Base-by-base conservation (phyloP, 2,329 filamentous ascomycete species). In the Hymenoscyphus fructigenus region DNA sequence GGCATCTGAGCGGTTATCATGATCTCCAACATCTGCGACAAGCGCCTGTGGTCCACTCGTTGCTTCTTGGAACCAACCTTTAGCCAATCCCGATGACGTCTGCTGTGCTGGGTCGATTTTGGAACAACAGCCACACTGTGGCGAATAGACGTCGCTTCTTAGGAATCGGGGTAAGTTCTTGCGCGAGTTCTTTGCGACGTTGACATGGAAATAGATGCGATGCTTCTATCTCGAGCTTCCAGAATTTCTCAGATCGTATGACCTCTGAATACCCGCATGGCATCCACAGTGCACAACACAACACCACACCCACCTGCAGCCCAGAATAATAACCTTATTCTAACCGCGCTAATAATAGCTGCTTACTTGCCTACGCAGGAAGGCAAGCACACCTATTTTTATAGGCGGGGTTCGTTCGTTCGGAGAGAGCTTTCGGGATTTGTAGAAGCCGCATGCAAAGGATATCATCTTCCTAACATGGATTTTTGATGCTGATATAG, bases 1-100 rank as follows among this genome's bases (percentile, higher is more conserved):
- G 23, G 47, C 47, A 53, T 26, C 47, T 53, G 47, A 23, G 47
- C 47, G 47, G 47, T 53, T 53, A 53, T 53, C 47, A 20, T 50
- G 47, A 50, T 50, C 47, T 23, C 47, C 47, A 50, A 50, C 47
- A 53, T 26, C 47, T 53, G 47, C 47, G 47, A 53, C 47, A 53
- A 26, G 47, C 20, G 23, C 20, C 47, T 53, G 20, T 14, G 20
- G 23, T 53, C 47, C 47, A 53, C 20, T 53, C 20, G 20, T 53
- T 26, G 9, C 10, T 23, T 23, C 47, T 53, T 53, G 47, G 47
- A 23, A 5, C 47, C n/a, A 53, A 23, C 47, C 5, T 23, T 26
- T 20, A 10, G 23, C 47, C 47, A 53, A 53, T 53, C 47, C 47
- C 20, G 23, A 23, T 53, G 47, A 53, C 47, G 47, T 53, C 20